phyloP scores from a whole-genome alignment of 495 filamentous ascomycete genomes.

The Penicillium coprophilum region DNA sequence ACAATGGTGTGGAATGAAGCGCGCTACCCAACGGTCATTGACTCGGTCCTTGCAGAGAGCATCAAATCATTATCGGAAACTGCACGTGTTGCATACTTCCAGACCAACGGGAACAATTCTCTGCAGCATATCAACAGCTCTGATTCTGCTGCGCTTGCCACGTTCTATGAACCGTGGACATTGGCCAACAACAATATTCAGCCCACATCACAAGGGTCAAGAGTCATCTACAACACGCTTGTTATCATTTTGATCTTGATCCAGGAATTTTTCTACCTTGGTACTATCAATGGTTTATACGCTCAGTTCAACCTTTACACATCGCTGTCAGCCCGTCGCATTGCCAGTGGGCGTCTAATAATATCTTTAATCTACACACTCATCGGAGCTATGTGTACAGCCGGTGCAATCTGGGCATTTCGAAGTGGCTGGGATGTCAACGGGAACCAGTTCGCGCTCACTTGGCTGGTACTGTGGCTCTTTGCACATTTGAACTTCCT shows the following conservation, averaged over 20 bases:
- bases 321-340: constrained; percentile 35
- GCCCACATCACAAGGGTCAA: constrained; percentile 49
- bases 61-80: constrained; percentile 33
- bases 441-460: constrained; percentile 46
- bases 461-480: constrained; percentile 53
- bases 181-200: constrained; percentile 42
- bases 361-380: constrained; percentile 46
- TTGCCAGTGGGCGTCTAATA: constrained; percentile 41
- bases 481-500: constrained; percentile 53
- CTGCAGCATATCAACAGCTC: constrained; percentile 31
- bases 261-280: constrained; percentile 57
- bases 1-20: constrained; percentile 54
- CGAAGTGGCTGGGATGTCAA: constrained; percentile 46
- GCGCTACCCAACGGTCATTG: constrained; percentile 45
- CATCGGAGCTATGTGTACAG: constrained; percentile 43
- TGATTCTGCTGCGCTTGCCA: constrained; percentile 31
- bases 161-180: constrained; percentile 45
- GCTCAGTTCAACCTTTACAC: constrained; percentile 45
- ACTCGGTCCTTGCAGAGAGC: constrained; percentile 30
- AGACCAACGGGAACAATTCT: constrained; percentile 28
- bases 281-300: constrained; percentile 42
- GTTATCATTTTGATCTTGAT: constrained; percentile 49
- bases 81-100: constrained; percentile 37
- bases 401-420: constrained; percentile 54
- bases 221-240: constrained; percentile 53